Percentiles rank a stretch among this genome's conserved stretches.
Conservation (phyloP, 2,329 filamentous ascomycete genomes). For the Neofusicoccum sp. region DNA sequence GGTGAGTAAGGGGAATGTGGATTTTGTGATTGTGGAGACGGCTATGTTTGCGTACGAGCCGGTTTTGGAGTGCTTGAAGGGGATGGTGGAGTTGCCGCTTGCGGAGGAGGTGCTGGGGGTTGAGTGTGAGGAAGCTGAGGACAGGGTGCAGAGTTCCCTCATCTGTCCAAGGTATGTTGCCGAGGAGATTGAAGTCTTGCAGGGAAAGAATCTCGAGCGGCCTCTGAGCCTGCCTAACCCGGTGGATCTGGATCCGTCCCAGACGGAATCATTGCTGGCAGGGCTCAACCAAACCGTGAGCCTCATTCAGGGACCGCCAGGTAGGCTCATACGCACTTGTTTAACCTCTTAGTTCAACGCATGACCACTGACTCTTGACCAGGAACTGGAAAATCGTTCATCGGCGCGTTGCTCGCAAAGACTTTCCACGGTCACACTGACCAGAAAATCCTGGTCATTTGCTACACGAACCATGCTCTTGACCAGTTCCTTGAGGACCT, state of each 20-base stretch:
- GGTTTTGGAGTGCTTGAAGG: constrained; percentile 62
- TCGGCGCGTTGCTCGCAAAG: constrained; percentile 66
- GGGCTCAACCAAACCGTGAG: constrained; percentile 59
- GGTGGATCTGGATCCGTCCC: constrained; percentile 55
- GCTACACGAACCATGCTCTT: constrained; percentile 63
- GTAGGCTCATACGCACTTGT: constrained; percentile 40
- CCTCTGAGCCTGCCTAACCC: constrained; percentile 34
- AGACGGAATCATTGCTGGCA: constrained; percentile 58
- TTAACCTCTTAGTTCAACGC: not conserved
- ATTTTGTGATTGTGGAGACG: constrained; percentile 54
- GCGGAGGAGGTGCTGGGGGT: constrained; percentile 53
- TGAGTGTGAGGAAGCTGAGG: constrained; percentile 3
- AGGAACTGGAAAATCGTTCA: constrained; percentile 77
- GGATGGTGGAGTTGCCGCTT: constrained; percentile 59
- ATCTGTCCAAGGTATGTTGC: not conserved
- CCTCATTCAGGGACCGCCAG: constrained; percentile 73
- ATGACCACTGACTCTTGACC: constrained; percentile 6
- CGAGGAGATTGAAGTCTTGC: constrained; percentile 23
- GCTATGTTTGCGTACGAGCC: constrained; percentile 71
- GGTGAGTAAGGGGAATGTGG: not conserved
- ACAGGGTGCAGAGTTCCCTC: not conserved
- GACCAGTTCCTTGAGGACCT: constrained; percentile 63
- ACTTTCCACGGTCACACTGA: constrained; percentile 53
- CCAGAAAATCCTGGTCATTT: constrained; percentile 63
- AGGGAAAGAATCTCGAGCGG: constrained; percentile 33